phyloP scores from a whole-genome alignment of 176 grass and related monocot genomes.

The Areca catechu region DNA sequence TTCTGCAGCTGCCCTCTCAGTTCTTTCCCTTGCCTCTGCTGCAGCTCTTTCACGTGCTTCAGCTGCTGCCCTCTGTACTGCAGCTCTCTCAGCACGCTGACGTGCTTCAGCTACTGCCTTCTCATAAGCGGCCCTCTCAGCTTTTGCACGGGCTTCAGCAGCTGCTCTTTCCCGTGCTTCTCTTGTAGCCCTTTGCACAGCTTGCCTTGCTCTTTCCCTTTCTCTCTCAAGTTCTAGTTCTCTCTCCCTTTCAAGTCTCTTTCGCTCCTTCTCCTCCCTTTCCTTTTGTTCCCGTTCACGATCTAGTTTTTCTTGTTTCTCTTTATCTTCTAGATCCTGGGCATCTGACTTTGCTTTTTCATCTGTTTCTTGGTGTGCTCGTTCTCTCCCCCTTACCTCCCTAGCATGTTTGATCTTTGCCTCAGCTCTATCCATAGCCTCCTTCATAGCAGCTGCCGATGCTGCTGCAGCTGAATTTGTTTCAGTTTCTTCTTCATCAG shows the following conservation, averaged over 20 bases:
- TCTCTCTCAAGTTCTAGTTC: constrained; percentile 19
- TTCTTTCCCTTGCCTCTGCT: constrained; percentile 15
- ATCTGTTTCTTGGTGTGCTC: constrained; percentile 36
- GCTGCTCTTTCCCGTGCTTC: constrained; percentile 25
- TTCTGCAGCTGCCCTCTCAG: background rate
- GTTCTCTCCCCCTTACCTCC: constrained; percentile 70
- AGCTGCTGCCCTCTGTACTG: background rate
- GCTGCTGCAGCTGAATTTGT: constrained; percentile 34
- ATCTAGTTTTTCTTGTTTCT: constrained; percentile 13
- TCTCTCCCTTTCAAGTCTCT: constrained; percentile 29
- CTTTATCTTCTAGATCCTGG: constrained; percentile 30
- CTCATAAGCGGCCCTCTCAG: constrained; percentile 12
- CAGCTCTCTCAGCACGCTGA: constrained; percentile 1
- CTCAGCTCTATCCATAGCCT: constrained; percentile 92
- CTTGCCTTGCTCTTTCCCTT: constrained; percentile 23
- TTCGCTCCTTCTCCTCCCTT: constrained; percentile 20
- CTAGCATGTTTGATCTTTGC: constrained; percentile 95
- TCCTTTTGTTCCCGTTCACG: constrained; percentile 25
- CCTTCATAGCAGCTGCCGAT: constrained; percentile 93
- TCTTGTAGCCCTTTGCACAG: constrained; percentile 40
- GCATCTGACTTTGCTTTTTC: constrained; percentile 24
- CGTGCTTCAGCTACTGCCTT: constrained; percentile 17
- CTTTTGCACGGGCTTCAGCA: constrained; percentile 9
- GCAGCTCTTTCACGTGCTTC: constrained; percentile 3
- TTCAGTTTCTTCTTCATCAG: constrained; percentile 51